Evolutionary conservation across 305 asterid species (phyloP).

Genomic region (Euphrasia arctica): DNA sequence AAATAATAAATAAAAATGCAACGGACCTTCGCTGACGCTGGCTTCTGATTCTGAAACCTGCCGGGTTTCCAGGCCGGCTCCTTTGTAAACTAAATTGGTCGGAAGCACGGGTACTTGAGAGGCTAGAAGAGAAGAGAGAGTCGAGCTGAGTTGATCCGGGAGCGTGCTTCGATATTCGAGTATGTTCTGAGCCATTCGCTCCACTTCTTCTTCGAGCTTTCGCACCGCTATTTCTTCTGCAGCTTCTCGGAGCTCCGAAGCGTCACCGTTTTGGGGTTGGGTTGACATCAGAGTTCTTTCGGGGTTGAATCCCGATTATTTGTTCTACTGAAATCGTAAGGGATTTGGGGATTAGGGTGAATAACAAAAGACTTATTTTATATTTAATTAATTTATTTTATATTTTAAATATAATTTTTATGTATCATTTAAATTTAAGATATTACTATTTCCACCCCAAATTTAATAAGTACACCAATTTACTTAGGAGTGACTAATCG

Average conservation of each 20-base stretch:
- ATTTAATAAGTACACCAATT: too few species aligned
- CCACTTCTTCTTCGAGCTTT: constrained; percentile 52
- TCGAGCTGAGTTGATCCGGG: constrained; percentile 47
- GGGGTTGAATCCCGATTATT: neutral
- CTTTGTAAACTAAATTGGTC: constrained; percentile 25
- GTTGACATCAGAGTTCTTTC: constrained; percentile 33
- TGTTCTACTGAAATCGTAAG: constrained; percentile 8
- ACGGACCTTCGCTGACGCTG: constrained; percentile 39
- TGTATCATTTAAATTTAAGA: too few species aligned
- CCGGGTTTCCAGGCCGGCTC: constrained; percentile 29
- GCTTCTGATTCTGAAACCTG: constrained; percentile 26
- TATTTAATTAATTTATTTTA: too few species aligned
- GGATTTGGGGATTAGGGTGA: constrained; percentile 31
- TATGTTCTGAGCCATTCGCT: constrained; percentile 48
- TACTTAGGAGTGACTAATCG: too few species aligned
- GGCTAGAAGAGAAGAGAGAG: constrained; percentile 47
- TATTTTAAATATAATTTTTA: too few species aligned
- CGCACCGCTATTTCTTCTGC: constrained; percentile 35
- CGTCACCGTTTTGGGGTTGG: constrained; percentile 34
- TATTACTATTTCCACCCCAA: too few species aligned
- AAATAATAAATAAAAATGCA: neutral
- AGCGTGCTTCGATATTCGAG: constrained; percentile 47
- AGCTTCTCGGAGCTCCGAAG: constrained; percentile 18
- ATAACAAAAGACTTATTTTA: too few species aligned
- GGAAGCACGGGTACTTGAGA: constrained; percentile 47